These are phyloP conservation scores for Vinca major DNA, from an alignment of 305 asterid species.

Conservation along the genomic window DNA sequence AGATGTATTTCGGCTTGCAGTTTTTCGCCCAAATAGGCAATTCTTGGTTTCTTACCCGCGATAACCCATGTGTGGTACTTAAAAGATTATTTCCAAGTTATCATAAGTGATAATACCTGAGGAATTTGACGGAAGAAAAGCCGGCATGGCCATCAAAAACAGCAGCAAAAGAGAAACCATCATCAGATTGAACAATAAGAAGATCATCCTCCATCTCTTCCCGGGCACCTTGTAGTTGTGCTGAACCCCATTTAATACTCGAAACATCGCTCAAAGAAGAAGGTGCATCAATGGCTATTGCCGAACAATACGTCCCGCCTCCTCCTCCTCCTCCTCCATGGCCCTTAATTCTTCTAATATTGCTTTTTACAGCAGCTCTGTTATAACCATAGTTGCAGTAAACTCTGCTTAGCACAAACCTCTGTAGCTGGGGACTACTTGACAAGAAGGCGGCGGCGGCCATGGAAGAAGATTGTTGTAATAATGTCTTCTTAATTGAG, in stretches of 20 bases:
- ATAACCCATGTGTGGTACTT: too few species aligned
- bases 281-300: constrained; percentile 69
- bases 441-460: constrained; percentile 53
- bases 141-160: constrained; percentile 97
- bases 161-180: constrained; percentile 73
- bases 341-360: constrained; percentile 24
- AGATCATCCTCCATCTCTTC: constrained; percentile 97
- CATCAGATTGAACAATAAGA: constrained; percentile 47
- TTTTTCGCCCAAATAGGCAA: too few species aligned
- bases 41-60: too few species aligned
- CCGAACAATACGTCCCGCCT: constrained; percentile 47
- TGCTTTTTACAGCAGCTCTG: constrained; percentile 10
- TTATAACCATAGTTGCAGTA: constrained; percentile 35
- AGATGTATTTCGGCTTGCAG: too few species aligned
- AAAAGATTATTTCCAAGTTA: too few species aligned
- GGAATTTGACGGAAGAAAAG: constrained; percentile 69
- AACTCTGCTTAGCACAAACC: constrained; percentile 35
- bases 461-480: too few species aligned
- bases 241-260: constrained; percentile 70
- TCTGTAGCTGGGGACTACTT: constrained; percentile 50
- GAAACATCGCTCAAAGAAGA: constrained; percentile 46
- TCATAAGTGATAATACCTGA: constrained; percentile 34
- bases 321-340: constrained; percentile 22
- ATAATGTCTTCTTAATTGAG: neutral
- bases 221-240: constrained; percentile 64